Percentiles rank a stretch among this genome's conserved stretches.
These are phyloP conservation scores for Pseudocercospora fijiensis DNA, from an alignment of 2,329 filamentous ascomycete genomes.

Conservation along the genomic window DNA sequence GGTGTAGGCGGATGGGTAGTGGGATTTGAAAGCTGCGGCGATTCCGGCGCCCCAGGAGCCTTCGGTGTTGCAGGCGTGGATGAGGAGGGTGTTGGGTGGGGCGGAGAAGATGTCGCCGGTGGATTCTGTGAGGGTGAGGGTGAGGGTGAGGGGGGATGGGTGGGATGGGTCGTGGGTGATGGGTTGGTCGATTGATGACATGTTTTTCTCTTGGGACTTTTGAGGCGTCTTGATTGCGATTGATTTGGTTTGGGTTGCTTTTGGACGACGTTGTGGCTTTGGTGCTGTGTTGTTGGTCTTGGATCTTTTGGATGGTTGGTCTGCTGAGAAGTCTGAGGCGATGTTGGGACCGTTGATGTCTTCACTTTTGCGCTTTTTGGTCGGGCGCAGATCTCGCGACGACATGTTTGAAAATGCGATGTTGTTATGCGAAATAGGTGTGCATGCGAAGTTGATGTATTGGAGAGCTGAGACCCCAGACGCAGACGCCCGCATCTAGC, in stretches of 20 bases:
- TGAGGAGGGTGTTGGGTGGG: conserved; percentile 51
- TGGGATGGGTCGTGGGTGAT: not conserved
- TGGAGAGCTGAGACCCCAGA: not conserved
- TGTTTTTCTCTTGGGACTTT: not conserved
- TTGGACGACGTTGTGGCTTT: not conserved
- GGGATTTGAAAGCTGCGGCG: conserved; percentile 50
- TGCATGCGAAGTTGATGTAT: not conserved
- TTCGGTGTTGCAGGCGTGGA: conserved; percentile 61
- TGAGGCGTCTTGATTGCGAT: too few species aligned
- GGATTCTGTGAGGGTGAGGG: conserved; percentile 24
- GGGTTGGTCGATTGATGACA: not conserved
- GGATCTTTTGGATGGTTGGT: conserved; percentile 11
- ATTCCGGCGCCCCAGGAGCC: conserved; percentile 62
- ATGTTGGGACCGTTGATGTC: not conserved
- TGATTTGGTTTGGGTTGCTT: not conserved
- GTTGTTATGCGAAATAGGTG: not conserved
- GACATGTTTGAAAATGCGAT: not conserved
- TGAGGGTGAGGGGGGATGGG: not conserved
- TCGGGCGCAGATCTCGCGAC: not conserved
- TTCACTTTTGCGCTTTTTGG: conserved; percentile 6
- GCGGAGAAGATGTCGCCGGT: conserved; percentile 55
- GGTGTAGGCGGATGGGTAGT: conserved; percentile 53
- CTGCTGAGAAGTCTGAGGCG: not conserved
- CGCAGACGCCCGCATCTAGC: not conserved
- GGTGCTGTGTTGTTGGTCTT: conserved; percentile 10